A percentile compares a stretch with the other conserved stretches of the same genome.
phyloP scores from a whole-genome alignment of 2,329 filamentous ascomycete species.

The Nothomitra cinnamomea region DNA sequence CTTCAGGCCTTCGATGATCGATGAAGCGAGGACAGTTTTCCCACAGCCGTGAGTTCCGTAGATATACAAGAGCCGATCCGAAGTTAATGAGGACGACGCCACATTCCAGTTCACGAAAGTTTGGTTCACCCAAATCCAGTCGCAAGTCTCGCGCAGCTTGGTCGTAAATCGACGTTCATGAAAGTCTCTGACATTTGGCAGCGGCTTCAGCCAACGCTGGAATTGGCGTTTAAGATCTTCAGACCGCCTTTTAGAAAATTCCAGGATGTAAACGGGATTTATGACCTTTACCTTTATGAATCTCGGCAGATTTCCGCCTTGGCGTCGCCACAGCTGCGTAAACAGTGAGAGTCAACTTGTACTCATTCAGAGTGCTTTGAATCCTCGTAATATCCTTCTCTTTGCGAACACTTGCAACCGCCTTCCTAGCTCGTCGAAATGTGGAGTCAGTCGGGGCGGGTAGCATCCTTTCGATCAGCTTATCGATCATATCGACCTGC shows the following conservation, averaged over 20 bases:
- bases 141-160: not conserved
- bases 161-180: no score
- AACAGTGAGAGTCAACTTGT: not conserved
- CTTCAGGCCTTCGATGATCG: not conserved
- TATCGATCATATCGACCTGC: not conserved
- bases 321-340: not conserved
- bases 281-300: no score
- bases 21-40: not conserved
- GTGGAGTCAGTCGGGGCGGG: not conserved
- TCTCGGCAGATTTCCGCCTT: not conserved
- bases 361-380: not conserved
- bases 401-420: not conserved
- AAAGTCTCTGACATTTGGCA: no score
- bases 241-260: no score
- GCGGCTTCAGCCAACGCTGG: no score
- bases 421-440: not conserved
- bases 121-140: not conserved
- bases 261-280: no score
- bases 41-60: not conserved
- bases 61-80: not conserved
- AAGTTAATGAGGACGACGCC: not conserved
- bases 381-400: not conserved
- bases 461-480: not conserved
- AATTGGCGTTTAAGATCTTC: no score
- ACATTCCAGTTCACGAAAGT: not conserved